A percentile compares a stretch with the other conserved stretches of the same genome.
phyloP scores from a whole-genome alignment of 179 eudicot genomes.

The Silene coronaria region DNA sequence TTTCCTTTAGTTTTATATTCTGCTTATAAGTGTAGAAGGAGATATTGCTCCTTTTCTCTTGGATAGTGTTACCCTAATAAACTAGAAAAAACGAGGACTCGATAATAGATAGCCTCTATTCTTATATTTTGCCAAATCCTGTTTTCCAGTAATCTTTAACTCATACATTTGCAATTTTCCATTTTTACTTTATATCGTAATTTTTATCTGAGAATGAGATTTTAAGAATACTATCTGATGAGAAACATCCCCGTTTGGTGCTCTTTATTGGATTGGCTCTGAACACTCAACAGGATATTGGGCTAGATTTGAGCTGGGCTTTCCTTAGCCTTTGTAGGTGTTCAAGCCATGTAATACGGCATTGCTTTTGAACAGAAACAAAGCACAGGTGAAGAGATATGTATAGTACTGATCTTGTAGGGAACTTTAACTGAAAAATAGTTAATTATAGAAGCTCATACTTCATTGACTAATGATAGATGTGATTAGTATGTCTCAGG shows the following conservation, averaged over 20 bases:
- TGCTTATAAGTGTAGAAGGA: neutral
- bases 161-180: neutral
- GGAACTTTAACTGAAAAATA: slow-evolving; percentile 22
- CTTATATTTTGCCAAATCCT: neutral
- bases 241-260: slow-evolving; percentile 3
- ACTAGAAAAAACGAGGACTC: neutral
- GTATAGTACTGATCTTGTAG: slow-evolving; percentile 12
- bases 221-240: neutral
- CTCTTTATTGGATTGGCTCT: slow-evolving; percentile 3
- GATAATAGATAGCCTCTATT: neutral
- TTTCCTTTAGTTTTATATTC: neutral
- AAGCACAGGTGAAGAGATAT: neutral
- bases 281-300: neutral
- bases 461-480: slow-evolving; percentile 57
- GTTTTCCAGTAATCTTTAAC: neutral
- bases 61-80: neutral
- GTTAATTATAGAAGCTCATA: slow-evolving; percentile 24
- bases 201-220: neutral
- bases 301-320: slow-evolving; percentile 1
- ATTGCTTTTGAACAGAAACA: slow-evolving; percentile 15
- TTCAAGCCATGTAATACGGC: slow-evolving; percentile 8
- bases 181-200: neutral
- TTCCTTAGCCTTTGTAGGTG: slow-evolving; percentile 6
- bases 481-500: slow-evolving; percentile 97
- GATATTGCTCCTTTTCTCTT: neutral